Evolutionary conservation across 2,329 filamentous ascomycete genomes (phyloP), one percentile per base, ranked within the genome.

Genomic region (Diplocarpon rosae): DNA sequence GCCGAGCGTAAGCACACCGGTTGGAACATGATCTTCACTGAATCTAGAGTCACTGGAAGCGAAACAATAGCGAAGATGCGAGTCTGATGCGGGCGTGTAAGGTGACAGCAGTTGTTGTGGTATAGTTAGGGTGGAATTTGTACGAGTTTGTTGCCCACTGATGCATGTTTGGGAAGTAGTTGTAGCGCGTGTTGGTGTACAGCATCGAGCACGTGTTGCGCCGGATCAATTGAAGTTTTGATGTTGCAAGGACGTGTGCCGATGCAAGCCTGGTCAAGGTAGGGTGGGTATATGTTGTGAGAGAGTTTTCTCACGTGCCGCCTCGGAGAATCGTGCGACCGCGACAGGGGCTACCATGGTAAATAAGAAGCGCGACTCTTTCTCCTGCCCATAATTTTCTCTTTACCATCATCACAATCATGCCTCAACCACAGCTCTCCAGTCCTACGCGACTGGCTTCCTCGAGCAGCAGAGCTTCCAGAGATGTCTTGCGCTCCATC

Each of bases 401-500:
- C 39, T 32, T 9, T n/a, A 28, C 24, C n/a, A 29, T 41, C 50
- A 48, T 30, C 36, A 35, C 37, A 47, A 59, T 52, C 45, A 60
- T 59, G 56, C 49, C 36, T 46, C 43, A 54, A 55, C 46, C 49
- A 46, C 48, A 51, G 32, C 37, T 44, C 42, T 39, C 44, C 51
- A 56, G 58, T 57, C 56, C 42, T 24, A 9, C 49, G 38, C 45
- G 56, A 56, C 58, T 59, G 47, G 48, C 50, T 36, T 30, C 15
- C 24, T 46, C 35, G 29, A 51, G 37, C 51, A 52, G 46, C 37
- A 53, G 52, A 45, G 51, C 52, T 45, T 57, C 52, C 38, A 42
- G 51, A 50, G 56, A 58, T 56, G 56, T 49, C 31, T 48, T 52
- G 49, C 56, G 51, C 49, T 49, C 49, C 45, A 51, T 44, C 9